Evolutionary conservation across 352 stramenopile genomes (phyloP).

Genomic region (Phytopythium delawarense): DNA sequence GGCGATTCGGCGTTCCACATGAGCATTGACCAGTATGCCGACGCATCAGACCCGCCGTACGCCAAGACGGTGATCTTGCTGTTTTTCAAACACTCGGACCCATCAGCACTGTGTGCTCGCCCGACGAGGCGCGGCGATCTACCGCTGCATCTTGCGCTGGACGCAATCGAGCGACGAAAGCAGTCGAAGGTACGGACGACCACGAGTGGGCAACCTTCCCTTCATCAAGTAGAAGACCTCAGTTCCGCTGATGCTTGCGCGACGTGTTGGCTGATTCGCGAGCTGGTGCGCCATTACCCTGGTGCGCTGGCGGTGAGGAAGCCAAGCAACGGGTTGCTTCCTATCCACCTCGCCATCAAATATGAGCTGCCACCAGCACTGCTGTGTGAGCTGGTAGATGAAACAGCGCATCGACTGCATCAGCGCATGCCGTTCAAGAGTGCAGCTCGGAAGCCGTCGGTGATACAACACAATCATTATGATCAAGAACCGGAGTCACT

Average conservation of each 20-base stretch:
- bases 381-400: neutral
- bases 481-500: conserved; percentile 3
- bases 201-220: no score
- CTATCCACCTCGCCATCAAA: conserved; percentile 43
- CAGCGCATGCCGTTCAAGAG: no score
- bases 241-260: neutral
- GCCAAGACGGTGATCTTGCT: conserved; percentile 33
- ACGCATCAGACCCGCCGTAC: conserved; percentile 8
- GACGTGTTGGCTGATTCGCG: conserved; percentile 18
- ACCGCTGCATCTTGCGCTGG: conserved; percentile 47
- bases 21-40: conserved; percentile 30
- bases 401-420: neutral
- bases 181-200: conserved; percentile 1
- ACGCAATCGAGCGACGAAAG: conserved; percentile 28
- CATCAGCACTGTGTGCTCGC: conserved; percentile 19
- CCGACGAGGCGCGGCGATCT: conserved; percentile 41
- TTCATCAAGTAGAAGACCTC: no score
- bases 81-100: conserved; percentile 33
- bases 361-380: conserved; percentile 23
- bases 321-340: conserved; percentile 24
- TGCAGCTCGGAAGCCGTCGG: no score
- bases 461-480: neutral
- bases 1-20: conserved; percentile 42
- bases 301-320: conserved; percentile 16
- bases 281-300: conserved; percentile 18